Evolutionary conservation across 176 grass and related monocot species (phyloP), one percentile per base, ranked within the genome.

Genomic region (Chrysopogon serrulatus): DNA sequence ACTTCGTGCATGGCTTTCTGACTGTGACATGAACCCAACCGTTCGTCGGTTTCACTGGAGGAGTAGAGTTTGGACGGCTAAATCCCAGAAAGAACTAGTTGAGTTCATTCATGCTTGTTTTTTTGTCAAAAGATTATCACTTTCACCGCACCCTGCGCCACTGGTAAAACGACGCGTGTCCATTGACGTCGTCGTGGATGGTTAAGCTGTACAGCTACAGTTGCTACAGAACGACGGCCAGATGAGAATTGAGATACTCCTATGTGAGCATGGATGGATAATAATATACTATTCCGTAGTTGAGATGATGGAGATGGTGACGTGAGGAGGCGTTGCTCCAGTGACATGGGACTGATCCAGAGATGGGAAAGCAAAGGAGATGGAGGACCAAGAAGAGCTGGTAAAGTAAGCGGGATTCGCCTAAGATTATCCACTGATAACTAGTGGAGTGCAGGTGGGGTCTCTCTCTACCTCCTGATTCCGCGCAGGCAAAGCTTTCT

Each of bases 341-440:
- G 80, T 53, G 68, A 88, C 76, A 90, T 81, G 87, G 90, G 59
- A 78, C 73, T 73, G 41, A 39, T 89, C 26, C 32, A 70, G 56
- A 27, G 77, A 85, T 81, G 63, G 84, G 65, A 89, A 92, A 85
- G 71, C 61, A 18, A 1, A 15, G 79, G 75, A 43, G 62, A 37
- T 72, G 1, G 57, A 63, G 27, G 57, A 72, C 53, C 63, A 88
- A 70, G 68, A 90, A 76, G 91, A 88, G 82, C 86, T 65, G 77
- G 64, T 53, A 76, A 49, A 86, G 49, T 64, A 42, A 83, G 48
- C 63, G 63, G n/a, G 78, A 53, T 80, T 80, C 63, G 31, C 32
- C 49, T 8, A 37, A 68, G 81, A 84, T 85, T 85, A 79, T 69
- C 71, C 83, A 78, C 64, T 86, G 48, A 10, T 24, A 59, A 10